Percentiles rank a stretch among this genome's conserved stretches.
These are phyloP conservation scores for Blastomyces silverae DNA, from an alignment of 2,329 filamentous ascomycete genomes.

Conservation along the genomic window DNA sequence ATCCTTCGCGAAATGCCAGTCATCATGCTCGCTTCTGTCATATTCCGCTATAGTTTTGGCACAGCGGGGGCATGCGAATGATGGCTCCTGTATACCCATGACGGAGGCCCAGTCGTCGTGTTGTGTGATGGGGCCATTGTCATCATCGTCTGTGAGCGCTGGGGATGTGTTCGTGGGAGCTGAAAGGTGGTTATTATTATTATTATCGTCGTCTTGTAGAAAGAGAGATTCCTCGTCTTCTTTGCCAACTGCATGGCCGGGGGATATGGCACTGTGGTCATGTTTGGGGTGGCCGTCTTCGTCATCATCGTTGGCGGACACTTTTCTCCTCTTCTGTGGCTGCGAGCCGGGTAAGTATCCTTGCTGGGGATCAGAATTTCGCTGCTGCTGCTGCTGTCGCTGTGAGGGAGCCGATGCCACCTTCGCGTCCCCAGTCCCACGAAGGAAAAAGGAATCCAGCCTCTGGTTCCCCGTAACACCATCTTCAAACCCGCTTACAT, in stretches of 20 bases:
- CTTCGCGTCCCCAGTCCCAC: slow-evolving; percentile 28
- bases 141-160: not conserved
- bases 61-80: slow-evolving; percentile 59
- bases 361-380: not conserved
- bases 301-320: not conserved
- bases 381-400: not conserved
- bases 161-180: not conserved
- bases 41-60: slow-evolving; percentile 51
- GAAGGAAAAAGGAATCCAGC: slow-evolving; percentile 79
- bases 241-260: not conserved
- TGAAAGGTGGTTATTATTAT: not conserved
- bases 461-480: slow-evolving; percentile 74
- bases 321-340: slow-evolving; percentile 7
- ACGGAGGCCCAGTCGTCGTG: not conserved
- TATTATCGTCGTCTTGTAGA: not conserved
- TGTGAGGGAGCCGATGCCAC: no score
- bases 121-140: not conserved
- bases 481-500: slow-evolving; percentile 88
- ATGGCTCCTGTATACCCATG: not conserved
- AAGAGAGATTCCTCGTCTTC: slow-evolving; percentile 8
- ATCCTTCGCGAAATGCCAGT: slow-evolving; percentile 92
- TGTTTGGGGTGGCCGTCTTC: not conserved
- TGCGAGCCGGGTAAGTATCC: not conserved
- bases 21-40: slow-evolving; percentile 68
- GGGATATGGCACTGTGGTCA: not conserved